Percentiles rank a stretch among this genome's conserved stretches.
phyloP scores from a whole-genome alignment of 2,329 filamentous ascomycete genomes.

The Botrytis tulipae region DNA sequence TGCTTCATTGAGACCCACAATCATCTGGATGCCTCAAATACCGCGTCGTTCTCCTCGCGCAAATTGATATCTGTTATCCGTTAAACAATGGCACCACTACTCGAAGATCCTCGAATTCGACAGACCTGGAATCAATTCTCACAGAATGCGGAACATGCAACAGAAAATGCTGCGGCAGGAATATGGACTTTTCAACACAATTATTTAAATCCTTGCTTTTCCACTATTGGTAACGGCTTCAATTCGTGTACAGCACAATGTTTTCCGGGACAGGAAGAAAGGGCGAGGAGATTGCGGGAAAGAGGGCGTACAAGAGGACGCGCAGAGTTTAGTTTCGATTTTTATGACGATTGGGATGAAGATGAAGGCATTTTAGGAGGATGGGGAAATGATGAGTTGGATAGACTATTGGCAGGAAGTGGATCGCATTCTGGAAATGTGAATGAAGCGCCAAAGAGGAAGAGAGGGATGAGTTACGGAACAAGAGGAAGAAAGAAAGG shows the following conservation, averaged over 20 bases:
- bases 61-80: neutral
- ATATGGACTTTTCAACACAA: conserved; percentile 86
- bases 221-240: conserved; percentile 62
- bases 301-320: conserved; percentile 57
- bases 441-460: conserved; percentile 64
- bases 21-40: conserved; percentile 12
- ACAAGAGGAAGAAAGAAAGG: conserved; percentile 63
- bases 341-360: conserved; percentile 95
- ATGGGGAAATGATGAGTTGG: conserved; percentile 84
- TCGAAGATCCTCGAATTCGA: conserved; percentile 82
- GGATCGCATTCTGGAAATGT: conserved; percentile 49
- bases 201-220: conserved; percentile 80
- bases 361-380: conserved; percentile 61
- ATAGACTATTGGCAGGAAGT: conserved; percentile 73
- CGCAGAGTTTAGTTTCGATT: conserved; percentile 88
- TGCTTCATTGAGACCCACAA: conserved; percentile 14
- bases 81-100: conserved; percentile 43
- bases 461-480: conserved; percentile 87
- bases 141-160: conserved; percentile 85
- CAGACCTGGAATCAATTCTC: conserved; percentile 92
- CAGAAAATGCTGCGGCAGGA: conserved; percentile 85
- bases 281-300: conserved; percentile 65
- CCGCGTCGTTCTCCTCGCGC: neutral
- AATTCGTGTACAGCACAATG: conserved; percentile 72
- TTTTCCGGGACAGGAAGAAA: conserved; percentile 70